phyloP scores from a whole-genome alignment of 1,139 yeast genomes.

The Lodderomyces metapsilosis region DNA sequence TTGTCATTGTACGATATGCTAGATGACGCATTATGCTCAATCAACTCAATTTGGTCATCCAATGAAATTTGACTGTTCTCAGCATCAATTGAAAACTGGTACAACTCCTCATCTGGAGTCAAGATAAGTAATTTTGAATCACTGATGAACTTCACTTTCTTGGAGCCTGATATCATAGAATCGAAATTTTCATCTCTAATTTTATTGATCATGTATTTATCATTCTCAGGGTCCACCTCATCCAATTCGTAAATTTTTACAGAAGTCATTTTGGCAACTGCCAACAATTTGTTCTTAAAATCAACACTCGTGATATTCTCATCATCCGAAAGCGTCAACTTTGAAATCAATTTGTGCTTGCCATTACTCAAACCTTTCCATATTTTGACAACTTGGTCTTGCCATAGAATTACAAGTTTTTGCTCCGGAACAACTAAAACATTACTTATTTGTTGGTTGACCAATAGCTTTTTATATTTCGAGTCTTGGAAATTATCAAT shows the following conservation, averaged over 20 bases:
- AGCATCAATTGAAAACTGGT: slow-evolving; percentile 41
- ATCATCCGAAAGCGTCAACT: slow-evolving; percentile 68
- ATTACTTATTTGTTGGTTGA: slow-evolving; percentile 62
- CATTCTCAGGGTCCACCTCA: slow-evolving; percentile 22
- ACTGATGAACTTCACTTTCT: slow-evolving; percentile 45
- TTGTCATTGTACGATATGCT: slow-evolving; percentile 30
- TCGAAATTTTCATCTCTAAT: slow-evolving; percentile 51
- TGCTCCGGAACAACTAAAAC: slow-evolving; percentile 48
- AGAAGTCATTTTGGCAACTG: slow-evolving; percentile 67
- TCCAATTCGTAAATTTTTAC: slow-evolving; percentile 67
- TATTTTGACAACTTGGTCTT: slow-evolving; percentile 75
- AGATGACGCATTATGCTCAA: slow-evolving; percentile 17
- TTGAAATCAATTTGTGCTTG: slow-evolving; percentile 55
- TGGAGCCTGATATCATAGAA: slow-evolving; percentile 54
- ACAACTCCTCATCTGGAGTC: slow-evolving; percentile 66
- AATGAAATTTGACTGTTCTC: slow-evolving; percentile 26
- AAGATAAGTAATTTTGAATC: slow-evolving; percentile 51
- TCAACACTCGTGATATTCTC: slow-evolving; percentile 75
- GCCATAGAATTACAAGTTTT: slow-evolving; percentile 70
- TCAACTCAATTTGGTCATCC: slow-evolving; percentile 41
- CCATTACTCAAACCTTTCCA: slow-evolving; percentile 60
- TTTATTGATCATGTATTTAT: slow-evolving; percentile 51
- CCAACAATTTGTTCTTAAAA: slow-evolving; percentile 61
- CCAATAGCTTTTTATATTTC: slow-evolving; percentile 66
- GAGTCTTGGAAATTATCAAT: slow-evolving; percentile 70